Evolutionary conservation across 2,329 filamentous ascomycete genomes (phyloP).

Genomic region (Rutstroemia sp.): DNA sequence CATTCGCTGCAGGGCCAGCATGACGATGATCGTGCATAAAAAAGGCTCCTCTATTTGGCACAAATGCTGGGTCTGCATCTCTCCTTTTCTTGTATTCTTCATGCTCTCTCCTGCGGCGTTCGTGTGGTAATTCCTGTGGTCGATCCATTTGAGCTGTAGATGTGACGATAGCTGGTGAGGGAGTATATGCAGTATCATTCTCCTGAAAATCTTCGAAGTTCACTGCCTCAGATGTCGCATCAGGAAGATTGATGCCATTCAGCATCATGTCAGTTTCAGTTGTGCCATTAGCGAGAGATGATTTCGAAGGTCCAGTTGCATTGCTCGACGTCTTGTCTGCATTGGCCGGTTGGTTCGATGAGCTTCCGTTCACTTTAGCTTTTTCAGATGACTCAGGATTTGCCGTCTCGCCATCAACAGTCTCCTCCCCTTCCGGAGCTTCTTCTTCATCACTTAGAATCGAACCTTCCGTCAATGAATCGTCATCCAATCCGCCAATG

Average conservation of each 20-base stretch:
- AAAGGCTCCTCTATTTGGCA: slow-evolving; percentile 88
- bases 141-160: slow-evolving; percentile 34
- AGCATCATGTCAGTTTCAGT: slow-evolving; percentile 53
- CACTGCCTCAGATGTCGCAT: slow-evolving; percentile 19
- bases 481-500: slow-evolving; percentile 52
- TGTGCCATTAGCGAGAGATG: slow-evolving; percentile 32
- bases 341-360: slow-evolving; percentile 26
- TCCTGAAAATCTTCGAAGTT: slow-evolving; percentile 28
- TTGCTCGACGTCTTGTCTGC: slow-evolving; percentile 22
- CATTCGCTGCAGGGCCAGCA: slow-evolving; percentile 68
- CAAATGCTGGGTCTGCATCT: slow-evolving; percentile 85
- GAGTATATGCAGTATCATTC: slow-evolving; percentile 21
- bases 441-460: slow-evolving; percentile 55
- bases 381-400: slow-evolving; percentile 34
- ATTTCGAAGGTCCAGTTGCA: slow-evolving; percentile 31
- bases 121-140: slow-evolving; percentile 51
- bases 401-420: slow-evolving; percentile 55
- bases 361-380: slow-evolving; percentile 30
- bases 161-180: slow-evolving; percentile 28
- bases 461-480: slow-evolving; percentile 59
- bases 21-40: slow-evolving; percentile 94
- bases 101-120: slow-evolving; percentile 74
- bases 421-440: slow-evolving; percentile 53
- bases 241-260: slow-evolving; percentile 35
- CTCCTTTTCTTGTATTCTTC: slow-evolving; percentile 85